Evolutionary conservation across 352 stramenopile genomes (phyloP), one percentile per base, ranked within the genome.

Genomic region (Globisporangium takayamanum): DNA sequence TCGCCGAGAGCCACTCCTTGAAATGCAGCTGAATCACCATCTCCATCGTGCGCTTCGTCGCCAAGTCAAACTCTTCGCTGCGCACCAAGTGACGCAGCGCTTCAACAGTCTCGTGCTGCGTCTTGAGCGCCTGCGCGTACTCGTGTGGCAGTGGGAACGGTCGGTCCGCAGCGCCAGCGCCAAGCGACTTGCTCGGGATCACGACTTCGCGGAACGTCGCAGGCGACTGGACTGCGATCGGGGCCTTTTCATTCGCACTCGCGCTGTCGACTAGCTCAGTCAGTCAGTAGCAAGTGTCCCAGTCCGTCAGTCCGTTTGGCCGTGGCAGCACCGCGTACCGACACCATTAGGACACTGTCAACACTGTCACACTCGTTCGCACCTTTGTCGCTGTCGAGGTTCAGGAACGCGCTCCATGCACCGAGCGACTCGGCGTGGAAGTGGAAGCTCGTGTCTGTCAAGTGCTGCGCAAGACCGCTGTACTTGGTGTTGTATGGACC

Each of bases 401-500:
- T 79, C 44, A 94, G 55, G 55, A 89, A 91, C 7, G 64, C 62
- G 55, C 80, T 73, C 84, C 84, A 94, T 16, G 62, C 68, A 15
- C 84, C 84, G 36, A 68, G 47, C 0, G 72, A 84, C 44, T 89
- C 74, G 2, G 73, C 28, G 50, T 77, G 60, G 30, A 58, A 86
- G 8, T 68, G 54, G 52, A 96, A 80, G 20, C 76, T 64, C 2
- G 75, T 60, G 2, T 62, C 68, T 2, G 60, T 58, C 50, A 96
- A 55, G 57, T 96, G 81, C 48, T 96, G 83, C 41, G 75, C 79
- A 20, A 98, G 78, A 11, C 84, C 81, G 4, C 94, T 79, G 69
- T 98, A 98, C 69, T 94, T 97, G 51, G 90, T 90, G 69, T 98
- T 98, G 86, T 98, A 98, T 2, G 96, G 96, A 16, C 93, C 96